Evolutionary conservation across 257 asterid species (phyloP), one percentile per base, ranked within the genome.

Genomic region (Fraxinus americana): DNA sequence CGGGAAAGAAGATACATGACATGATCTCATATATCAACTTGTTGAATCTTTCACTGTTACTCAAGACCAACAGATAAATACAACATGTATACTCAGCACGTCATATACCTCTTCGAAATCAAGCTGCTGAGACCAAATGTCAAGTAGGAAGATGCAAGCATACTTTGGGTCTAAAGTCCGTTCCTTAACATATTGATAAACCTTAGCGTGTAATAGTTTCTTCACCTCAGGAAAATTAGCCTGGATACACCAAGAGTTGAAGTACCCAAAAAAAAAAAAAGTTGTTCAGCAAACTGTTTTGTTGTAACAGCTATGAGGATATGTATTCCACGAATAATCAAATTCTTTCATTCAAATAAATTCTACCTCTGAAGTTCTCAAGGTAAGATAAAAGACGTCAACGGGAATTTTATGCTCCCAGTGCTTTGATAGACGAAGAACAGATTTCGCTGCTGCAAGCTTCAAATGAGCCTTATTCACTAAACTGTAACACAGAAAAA

Each of bases 391-490:
- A 84, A 93, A 87, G 79, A 91, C 87, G 81, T 92, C 96, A 71
- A 87, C 78, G 0, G 99, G 97, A 87, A 96, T 92, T 86, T 89
- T 94, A 74, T 94, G 94, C 83, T 96, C 99, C 99, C 99, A 96
- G 76, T 85, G 89, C 84, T 86, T 96, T 43, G 96, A 94, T 29
- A 96, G 85, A 79, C 99, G 99, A 85, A 96, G 98, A 85, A 96
- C 85, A 81, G 99, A 92, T 83, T 96, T 96, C n/a, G 97, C 98
- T 38, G 99, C 99, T 81, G 97, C 97, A 85, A 96, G 97, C 88
- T 86, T 96, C 86, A 96, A 57, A 85, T 96, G 98, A 61, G 98
- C 99, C 85, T 76, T 94, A 80, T 96, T 98, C 63, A 92, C 91
- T 70, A 76, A 85, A 82, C 99, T 96, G 94, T 35, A 92, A 83